Conservation (phyloP, 2,329 filamentous ascomycete genomes). For the Xylariaceae sp. region DNA sequence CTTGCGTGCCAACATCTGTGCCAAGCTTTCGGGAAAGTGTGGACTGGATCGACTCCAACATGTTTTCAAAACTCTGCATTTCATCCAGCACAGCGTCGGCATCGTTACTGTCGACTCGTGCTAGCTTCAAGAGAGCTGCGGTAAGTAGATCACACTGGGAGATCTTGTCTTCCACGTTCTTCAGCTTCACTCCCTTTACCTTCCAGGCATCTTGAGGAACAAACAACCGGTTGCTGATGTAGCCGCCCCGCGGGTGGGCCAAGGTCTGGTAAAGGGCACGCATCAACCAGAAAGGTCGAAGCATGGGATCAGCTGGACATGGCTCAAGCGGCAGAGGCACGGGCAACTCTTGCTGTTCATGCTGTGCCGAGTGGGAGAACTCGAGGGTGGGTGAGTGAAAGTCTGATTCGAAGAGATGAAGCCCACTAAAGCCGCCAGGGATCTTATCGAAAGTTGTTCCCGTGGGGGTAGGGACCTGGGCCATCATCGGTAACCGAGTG, state of each 20-base stretch:
- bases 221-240: slow-evolving; percentile 86
- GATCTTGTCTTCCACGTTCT: slow-evolving; percentile 88
- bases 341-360: slow-evolving; percentile 49
- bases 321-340: slow-evolving; percentile 78
- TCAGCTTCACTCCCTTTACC: slow-evolving; percentile 89
- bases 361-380: slow-evolving; percentile 60
- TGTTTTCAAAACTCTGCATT: slow-evolving; percentile 80
- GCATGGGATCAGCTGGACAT: slow-evolving; percentile 79
- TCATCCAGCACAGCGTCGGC: slow-evolving; percentile 90
- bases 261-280: slow-evolving; percentile 89
- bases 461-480: slow-evolving; percentile 63
- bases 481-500: slow-evolving; percentile 50
- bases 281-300: slow-evolving; percentile 99
- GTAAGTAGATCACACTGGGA: slow-evolving; percentile 87
- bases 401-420: slow-evolving; percentile 78
- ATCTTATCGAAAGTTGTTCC: slow-evolving; percentile 54
- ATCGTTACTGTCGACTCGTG: slow-evolving; percentile 79
- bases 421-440: slow-evolving; percentile 56
- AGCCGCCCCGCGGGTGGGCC: slow-evolving; percentile 84
- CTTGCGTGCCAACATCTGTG: slow-evolving; percentile 83
- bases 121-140: slow-evolving; percentile 77
- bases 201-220: slow-evolving; percentile 89
- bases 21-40: slow-evolving; percentile 77
- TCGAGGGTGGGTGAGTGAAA: slow-evolving; percentile 61
- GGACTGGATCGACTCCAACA: slow-evolving; percentile 80